phyloP scores from a whole-genome alignment of 768 basidiomycete species.

The Pleurotus sapidus region DNA sequence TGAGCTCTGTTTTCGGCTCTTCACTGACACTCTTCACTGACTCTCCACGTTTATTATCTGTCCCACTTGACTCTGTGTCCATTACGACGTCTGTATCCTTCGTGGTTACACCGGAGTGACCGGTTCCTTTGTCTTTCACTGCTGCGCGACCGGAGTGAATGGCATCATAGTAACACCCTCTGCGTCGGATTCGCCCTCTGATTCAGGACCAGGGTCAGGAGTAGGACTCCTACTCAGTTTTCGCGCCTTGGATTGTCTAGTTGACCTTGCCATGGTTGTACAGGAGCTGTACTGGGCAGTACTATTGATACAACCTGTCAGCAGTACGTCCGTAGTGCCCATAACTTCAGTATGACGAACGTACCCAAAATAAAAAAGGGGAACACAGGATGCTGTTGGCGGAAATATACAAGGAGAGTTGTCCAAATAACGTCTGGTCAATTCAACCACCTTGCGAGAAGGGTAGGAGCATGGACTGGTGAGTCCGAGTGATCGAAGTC shows the following conservation, averaged over 20 bases:
- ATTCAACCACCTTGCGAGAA: too few species aligned
- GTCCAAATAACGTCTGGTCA: too few species aligned
- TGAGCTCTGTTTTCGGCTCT: background rate
- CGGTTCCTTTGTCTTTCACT: background rate
- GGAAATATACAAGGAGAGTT: too few species aligned
- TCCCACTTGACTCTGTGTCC: background rate
- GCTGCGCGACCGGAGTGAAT: background rate
- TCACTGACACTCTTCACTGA: background rate
- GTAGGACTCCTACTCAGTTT: conserved; percentile 6
- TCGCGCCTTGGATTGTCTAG: background rate
- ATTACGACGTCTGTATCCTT: background rate
- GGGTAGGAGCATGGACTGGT: too few species aligned
- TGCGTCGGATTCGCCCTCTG: conserved; percentile 3
- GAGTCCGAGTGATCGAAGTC: too few species aligned
- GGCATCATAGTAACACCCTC: background rate
- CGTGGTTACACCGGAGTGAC: background rate
- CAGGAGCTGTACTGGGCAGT: too few species aligned
- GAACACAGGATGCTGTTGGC: too few species aligned
- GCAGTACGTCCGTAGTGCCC: too few species aligned
- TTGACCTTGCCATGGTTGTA: background rate
- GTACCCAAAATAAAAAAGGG: too few species aligned
- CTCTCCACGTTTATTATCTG: background rate
- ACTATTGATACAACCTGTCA: too few species aligned
- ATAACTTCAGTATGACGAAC: too few species aligned
- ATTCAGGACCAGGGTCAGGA: conserved; percentile 6